Evolutionary conservation across 2,329 filamentous ascomycete genomes (phyloP).

Genomic region (Colletotrichum theobromicola): DNA sequence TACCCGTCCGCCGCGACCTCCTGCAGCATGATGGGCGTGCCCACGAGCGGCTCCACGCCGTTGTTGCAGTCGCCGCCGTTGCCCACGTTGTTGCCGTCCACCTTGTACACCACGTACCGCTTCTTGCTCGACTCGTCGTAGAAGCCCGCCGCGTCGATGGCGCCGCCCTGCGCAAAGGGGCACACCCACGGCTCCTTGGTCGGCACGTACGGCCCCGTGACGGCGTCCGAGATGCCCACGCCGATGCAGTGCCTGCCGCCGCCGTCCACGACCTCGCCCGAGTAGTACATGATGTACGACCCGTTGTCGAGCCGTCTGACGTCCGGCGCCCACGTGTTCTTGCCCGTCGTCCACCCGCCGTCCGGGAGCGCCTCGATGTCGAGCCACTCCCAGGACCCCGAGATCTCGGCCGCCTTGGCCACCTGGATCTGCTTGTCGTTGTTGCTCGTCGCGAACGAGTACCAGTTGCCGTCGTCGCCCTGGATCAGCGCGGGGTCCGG

Average conservation of each 20-base stretch:
- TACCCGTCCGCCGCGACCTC: conserved; percentile 54
- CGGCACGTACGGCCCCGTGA: conserved; percentile 59
- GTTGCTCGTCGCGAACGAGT: conserved; percentile 62
- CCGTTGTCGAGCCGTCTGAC: conserved; percentile 54
- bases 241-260: conserved; percentile 62
- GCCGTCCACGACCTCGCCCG: conserved; percentile 46
- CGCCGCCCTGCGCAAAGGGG: conserved; percentile 56
- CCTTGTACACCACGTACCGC: conserved; percentile 68
- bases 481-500: conserved; percentile 59
- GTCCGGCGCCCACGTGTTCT: conserved; percentile 67
- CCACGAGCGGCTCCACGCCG: conserved; percentile 39
- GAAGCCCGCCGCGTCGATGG: conserved; percentile 69
- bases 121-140: conserved; percentile 54
- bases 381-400: conserved; percentile 50
- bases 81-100: conserved; percentile 65
- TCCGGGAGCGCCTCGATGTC: conserved; percentile 60
- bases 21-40: conserved; percentile 64
- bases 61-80: conserved; percentile 51
- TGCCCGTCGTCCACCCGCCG: conserved; percentile 57
- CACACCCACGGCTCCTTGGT: conserved; percentile 56
- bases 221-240: conserved; percentile 51
- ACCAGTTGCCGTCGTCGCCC: conserved; percentile 53
- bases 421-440: conserved; percentile 58
- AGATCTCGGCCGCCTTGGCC: conserved; percentile 53
- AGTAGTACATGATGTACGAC: conserved; percentile 67